A percentile compares a stretch with the other conserved stretches of the same genome.
These are phyloP conservation scores for Cercophora sp. DNA, from an alignment of 495 filamentous ascomycete species.

Conservation along the genomic window DNA sequence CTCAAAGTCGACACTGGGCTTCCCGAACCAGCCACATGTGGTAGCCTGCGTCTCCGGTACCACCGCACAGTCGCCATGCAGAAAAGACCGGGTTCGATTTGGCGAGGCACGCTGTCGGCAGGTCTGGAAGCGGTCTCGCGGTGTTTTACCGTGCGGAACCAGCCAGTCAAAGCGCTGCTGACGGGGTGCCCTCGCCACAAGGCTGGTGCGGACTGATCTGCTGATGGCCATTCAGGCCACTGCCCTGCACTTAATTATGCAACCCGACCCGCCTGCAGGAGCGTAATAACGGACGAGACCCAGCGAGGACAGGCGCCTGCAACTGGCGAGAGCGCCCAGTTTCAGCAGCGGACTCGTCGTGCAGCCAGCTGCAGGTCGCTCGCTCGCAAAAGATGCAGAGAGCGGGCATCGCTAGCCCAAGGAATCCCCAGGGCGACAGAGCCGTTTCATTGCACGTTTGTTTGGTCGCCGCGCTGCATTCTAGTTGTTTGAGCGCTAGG, in stretches of 20 bases:
- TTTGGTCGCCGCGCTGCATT: not conserved
- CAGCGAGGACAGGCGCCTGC: slow-evolving; percentile 13
- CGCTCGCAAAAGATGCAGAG: no score
- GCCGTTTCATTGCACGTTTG: not conserved
- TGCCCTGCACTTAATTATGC: slow-evolving; percentile 27
- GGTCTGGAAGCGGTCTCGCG: slow-evolving; percentile 18
- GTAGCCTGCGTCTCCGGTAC: slow-evolving; percentile 10
- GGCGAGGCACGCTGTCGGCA: not conserved
- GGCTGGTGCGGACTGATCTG: slow-evolving; percentile 24
- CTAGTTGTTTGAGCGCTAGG: no score
- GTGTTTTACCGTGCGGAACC: slow-evolving; percentile 22
- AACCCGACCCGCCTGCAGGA: slow-evolving; percentile 26
- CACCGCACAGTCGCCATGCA: slow-evolving; percentile 1
- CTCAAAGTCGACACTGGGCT: not conserved
- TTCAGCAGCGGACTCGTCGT: slow-evolving; percentile 18
- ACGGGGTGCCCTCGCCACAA: slow-evolving; percentile 22
- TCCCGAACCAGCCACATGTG: slow-evolving; percentile 10
- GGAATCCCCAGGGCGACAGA: not conserved
- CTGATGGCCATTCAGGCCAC: slow-evolving; percentile 23
- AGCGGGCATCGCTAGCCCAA: no score
- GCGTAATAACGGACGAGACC: slow-evolving; percentile 17
- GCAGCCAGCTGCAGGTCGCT: not conserved
- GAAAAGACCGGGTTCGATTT: slow-evolving; percentile 8
- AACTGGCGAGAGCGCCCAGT: slow-evolving; percentile 23
- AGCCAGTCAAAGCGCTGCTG: slow-evolving; percentile 24